These are phyloP conservation scores for Mortierella sp. DNA, from an alignment of 371 early-diverging fungal genomes.

Conservation along the genomic window DNA sequence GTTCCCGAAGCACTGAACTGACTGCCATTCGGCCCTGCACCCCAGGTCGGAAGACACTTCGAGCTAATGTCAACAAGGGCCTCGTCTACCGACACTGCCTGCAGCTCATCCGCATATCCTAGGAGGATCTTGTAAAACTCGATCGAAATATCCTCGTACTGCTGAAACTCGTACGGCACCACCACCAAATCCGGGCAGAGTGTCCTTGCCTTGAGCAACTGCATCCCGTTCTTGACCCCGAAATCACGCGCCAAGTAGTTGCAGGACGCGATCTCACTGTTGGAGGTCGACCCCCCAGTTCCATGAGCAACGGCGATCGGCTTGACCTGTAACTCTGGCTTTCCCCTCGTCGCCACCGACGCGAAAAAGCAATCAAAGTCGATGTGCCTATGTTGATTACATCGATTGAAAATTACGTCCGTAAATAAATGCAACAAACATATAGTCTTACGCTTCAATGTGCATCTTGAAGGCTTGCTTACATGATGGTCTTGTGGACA, in stretches of 20 bases:
- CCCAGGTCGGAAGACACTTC: conserved; percentile 53
- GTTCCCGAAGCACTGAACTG: background rate
- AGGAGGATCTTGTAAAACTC: conserved; percentile 79
- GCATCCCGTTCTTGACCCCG: conserved; percentile 85
- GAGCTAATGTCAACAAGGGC: conserved; percentile 83
- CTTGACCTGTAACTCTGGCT: conserved; percentile 71
- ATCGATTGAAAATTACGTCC: background rate
- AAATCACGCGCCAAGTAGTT: conserved; percentile 84
- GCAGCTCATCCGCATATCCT: conserved; percentile 74
- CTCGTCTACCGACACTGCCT: conserved; percentile 87
- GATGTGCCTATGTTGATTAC: conserved; percentile 73
- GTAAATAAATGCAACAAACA: background rate
- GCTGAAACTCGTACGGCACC: conserved; percentile 77
- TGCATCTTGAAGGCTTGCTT: background rate
- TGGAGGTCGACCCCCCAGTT: conserved; percentile 50
- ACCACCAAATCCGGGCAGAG: conserved; percentile 76
- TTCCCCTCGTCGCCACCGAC: conserved; percentile 79
- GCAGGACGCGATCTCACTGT: conserved; percentile 75
- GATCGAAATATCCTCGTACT: conserved; percentile 78
- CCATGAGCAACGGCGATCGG: conserved; percentile 72
- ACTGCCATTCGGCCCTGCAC: conserved; percentile 56
- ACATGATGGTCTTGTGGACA: conserved; percentile 31
- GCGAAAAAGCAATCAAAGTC: conserved; percentile 97
- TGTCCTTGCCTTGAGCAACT: conserved; percentile 66
- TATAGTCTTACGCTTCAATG: background rate